Evolutionary conservation across 306 rosid species (phyloP).

Genomic region (Rubus parviflorus): DNA sequence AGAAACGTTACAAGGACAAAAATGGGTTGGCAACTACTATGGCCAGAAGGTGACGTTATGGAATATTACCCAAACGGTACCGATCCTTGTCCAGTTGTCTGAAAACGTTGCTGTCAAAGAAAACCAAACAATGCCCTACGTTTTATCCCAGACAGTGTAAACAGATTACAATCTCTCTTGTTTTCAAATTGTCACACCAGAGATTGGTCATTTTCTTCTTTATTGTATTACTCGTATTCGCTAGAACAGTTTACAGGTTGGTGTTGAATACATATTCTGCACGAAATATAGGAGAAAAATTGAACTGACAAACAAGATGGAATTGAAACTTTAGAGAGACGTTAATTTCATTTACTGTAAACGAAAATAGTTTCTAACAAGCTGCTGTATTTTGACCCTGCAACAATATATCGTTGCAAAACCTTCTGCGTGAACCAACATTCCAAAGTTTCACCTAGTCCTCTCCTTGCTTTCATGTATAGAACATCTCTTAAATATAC

Average conservation of each 20-base stretch:
- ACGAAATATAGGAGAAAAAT: conserved; percentile 6
- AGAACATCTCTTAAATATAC: conserved; percentile 6
- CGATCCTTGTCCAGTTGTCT: background rate
- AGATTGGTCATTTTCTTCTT: background rate
- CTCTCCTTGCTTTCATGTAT: background rate
- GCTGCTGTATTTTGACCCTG: conserved; percentile 6
- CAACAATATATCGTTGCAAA: background rate
- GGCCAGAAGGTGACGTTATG: background rate
- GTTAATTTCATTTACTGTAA: conserved; percentile 11
- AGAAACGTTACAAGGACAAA: background rate
- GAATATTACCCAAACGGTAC: background rate
- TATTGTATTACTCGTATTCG: background rate
- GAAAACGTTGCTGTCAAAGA: background rate
- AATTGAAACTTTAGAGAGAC: background rate
- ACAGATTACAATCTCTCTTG: background rate
- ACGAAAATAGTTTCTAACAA: conserved; percentile 10
- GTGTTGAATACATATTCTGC: conserved; percentile 15
- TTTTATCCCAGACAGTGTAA: background rate
- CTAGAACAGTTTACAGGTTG: background rate
- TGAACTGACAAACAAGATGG: background rate
- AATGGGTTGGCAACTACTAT: background rate
- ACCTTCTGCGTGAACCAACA: conserved; percentile 14
- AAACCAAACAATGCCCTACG: background rate
- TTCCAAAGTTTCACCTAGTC: background rate
- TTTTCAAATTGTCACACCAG: background rate